Evolutionary conservation across 1,284 basidiomycete species (phyloP), one percentile per base, ranked within the genome.

Genomic region (Phellinidium pouzarii): DNA sequence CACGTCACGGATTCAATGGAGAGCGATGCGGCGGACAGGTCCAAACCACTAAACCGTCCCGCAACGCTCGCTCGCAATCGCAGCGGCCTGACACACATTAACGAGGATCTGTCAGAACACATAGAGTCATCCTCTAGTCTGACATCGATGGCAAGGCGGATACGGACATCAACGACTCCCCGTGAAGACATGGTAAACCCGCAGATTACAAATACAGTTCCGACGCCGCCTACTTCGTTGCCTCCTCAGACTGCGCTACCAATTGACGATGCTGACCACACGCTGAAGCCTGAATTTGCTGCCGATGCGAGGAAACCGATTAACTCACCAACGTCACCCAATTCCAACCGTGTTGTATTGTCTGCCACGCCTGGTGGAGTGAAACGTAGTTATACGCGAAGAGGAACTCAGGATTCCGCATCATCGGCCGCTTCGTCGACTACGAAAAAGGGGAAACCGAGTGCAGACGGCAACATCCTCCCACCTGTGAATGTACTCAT

Each of bases 401-500:
- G 44, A 22, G 37, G 31, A 4, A 57, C 58, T 14, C 59, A 51
- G 23, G 57, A 62, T 23, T 50, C 59, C 40, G 56, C 59, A 11
- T 40, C 58, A 29, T 37, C 56, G 22, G 60, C 68, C 50, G 52
- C 40, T 44, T n/a, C 48, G 20, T 19, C 53, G 8, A 25, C 20
- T 29, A 49, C n/a, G 43, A 64, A 56, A 51, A 61, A 58, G 34
- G 69, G 66, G 53, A 61, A 59, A 29, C 44, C 58, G 20, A 61
- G 65, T 50, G 45, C 60, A 7, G 75, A 73, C 59, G 72, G 76
- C 34, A 78, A 78, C 58, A 84, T 95, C 36, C 85, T 94, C 1
- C 94, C 94, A 3, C 94, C 94, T 0, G 94, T 97, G 64, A 94
- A 90, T 61, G 94, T 97, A 0, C 77, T 97, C 60, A 94, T 97